These are phyloP conservation scores for Luzula sylvatica DNA, from an alignment of 176 grass and related monocot genomes.

Conservation along the genomic window DNA sequence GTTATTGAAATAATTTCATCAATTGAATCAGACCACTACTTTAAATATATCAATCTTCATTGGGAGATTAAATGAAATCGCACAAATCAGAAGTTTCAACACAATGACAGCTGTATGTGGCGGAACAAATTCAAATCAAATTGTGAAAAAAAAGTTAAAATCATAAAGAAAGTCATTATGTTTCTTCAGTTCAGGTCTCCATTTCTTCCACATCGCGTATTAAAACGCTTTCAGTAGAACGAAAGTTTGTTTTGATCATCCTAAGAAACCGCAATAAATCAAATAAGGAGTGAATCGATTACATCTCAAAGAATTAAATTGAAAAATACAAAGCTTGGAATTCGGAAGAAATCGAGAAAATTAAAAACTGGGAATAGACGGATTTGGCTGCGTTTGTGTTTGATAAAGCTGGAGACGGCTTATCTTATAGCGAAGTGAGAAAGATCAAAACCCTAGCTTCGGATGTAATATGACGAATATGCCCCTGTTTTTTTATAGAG, in stretches of 20 bases:
- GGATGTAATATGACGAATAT: too few relatives aligned
- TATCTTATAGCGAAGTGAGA: too few relatives aligned
- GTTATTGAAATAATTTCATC: too few relatives aligned
- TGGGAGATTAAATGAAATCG: background rate
- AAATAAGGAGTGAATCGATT: background rate
- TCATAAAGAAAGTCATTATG: background rate
- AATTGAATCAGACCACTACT: too few relatives aligned
- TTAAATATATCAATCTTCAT: too few relatives aligned
- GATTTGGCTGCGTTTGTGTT: too few relatives aligned
- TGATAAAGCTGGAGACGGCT: too few relatives aligned
- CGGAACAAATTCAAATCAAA: too few relatives aligned
- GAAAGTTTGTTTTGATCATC: constrained; percentile 21
- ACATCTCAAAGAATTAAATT: background rate
- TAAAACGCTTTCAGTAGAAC: constrained; percentile 18
- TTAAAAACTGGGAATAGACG: too few relatives aligned
- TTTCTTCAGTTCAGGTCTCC: constrained; percentile 14
- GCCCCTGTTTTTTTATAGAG: too few relatives aligned
- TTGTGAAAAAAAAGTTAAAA: background rate
- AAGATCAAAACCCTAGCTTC: too few relatives aligned
- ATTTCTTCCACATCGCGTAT: constrained; percentile 15
- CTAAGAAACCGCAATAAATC: background rate
- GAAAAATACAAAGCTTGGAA: background rate
- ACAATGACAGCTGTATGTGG: background rate
- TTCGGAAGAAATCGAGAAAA: too few relatives aligned
- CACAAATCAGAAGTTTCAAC: background rate